A percentile compares a stretch with the other conserved stretches of the same genome.
Conservation (phyloP, 228 moss, liverwort and hornwort species). For the Sphagnum magellanicum region DNA sequence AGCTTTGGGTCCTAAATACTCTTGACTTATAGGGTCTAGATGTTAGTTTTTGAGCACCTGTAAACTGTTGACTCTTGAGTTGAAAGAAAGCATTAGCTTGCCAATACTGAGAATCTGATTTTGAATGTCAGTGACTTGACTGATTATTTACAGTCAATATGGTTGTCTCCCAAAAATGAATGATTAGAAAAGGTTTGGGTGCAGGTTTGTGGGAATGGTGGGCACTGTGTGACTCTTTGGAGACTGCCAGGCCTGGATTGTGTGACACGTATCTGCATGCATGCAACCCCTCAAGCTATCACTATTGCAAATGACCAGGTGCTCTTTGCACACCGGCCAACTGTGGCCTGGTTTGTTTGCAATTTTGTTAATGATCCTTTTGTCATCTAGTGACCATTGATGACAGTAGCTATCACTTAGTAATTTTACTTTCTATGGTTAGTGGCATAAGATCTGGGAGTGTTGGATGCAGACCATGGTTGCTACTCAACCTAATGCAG, state of each 20-base stretch:
- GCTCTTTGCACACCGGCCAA: too few relatives aligned
- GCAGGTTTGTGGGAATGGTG: conserved; percentile 47
- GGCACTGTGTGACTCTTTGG: conserved; percentile 40
- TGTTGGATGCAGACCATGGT: not conserved
- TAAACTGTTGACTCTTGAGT: too few relatives aligned
- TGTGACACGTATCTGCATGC: conserved; percentile 35
- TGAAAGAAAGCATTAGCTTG: not conserved
- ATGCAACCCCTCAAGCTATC: conserved; percentile 45
- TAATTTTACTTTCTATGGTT: not conserved
- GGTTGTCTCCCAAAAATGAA: not conserved
- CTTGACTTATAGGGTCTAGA: too few relatives aligned
- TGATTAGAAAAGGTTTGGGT: not conserved
- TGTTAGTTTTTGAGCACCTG: too few relatives aligned
- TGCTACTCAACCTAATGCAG: not conserved
- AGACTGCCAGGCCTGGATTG: conserved; percentile 45
- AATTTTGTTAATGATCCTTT: not conserved
- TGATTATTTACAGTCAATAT: not conserved
- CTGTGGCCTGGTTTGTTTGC: not conserved
- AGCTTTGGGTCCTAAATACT: not conserved
- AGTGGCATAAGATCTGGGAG: not conserved
- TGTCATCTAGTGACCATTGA: not conserved
- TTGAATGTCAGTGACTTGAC: not conserved
- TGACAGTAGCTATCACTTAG: not conserved
- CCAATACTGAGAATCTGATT: not conserved
- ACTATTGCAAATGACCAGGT: conserved; percentile 45